These are phyloP conservation scores for Acorus gramineus DNA, from an alignment of 106 monocot genomes.

Conservation along the genomic window DNA sequence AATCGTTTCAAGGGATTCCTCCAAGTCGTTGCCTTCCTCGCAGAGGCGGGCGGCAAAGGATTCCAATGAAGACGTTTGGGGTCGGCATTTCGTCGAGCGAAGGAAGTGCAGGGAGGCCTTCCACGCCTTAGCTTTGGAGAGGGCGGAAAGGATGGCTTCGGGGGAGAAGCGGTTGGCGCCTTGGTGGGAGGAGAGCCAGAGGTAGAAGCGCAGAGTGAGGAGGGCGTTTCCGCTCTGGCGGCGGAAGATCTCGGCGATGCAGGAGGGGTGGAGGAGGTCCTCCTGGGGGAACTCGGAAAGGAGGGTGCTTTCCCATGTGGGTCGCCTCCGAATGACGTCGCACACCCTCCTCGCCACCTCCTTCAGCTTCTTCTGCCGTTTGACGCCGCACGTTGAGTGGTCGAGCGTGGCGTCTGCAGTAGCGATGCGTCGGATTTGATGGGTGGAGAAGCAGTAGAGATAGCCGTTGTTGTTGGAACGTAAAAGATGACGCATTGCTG, in stretches of 20 bases:
- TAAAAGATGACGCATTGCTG: no score
- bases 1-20: constrained; percentile 9
- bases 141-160: constrained; percentile 2
- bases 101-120: constrained; percentile 9
- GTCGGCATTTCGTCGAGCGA: constrained; percentile 17
- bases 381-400: no score
- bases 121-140: constrained; percentile 6
- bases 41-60: constrained; percentile 8
- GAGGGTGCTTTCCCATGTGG: constrained; percentile 16
- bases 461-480: no score
- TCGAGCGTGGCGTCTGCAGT: no score
- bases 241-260: constrained; percentile 6
- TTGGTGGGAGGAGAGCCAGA: constrained; percentile 5
- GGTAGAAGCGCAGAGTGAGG: constrained; percentile 9
- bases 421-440: no score
- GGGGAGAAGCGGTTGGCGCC: constrained; percentile 1
- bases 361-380: no score
- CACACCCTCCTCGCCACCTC: constrained; percentile 8
- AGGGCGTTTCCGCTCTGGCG: not conserved
- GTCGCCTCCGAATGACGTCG: not conserved
- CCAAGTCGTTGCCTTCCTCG: not conserved
- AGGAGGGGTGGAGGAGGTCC: constrained; percentile 12
- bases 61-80: not conserved
- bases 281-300: constrained; percentile 1
- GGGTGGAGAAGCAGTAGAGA: no score